These are phyloP conservation scores for Penicillium atrosanguineum DNA, from an alignment of 495 filamentous ascomycete species.

Conservation along the genomic window DNA sequence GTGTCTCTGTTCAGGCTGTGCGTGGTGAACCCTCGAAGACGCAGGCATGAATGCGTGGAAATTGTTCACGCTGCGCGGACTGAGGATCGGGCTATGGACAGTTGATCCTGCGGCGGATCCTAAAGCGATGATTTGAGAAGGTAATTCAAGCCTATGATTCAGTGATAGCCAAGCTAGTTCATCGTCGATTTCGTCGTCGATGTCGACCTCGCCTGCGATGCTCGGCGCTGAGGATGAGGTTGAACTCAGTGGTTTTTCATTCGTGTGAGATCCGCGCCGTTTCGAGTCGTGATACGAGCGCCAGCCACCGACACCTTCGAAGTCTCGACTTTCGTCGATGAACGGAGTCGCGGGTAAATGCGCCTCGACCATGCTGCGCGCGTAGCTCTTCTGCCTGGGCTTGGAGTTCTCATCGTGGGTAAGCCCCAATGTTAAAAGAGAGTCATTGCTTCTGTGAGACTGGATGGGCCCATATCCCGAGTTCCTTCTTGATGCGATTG, in stretches of 20 bases:
- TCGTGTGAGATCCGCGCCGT: conserved; percentile 19
- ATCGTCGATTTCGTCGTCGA: conserved; percentile 25
- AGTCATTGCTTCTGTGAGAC: conserved; percentile 14
- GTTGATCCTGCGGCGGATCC: conserved; percentile 7
- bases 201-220: conserved; percentile 13
- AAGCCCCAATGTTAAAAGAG: conserved; percentile 12
- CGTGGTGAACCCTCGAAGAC: conserved; percentile 1
- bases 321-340: conserved; percentile 60
- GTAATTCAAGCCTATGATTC: conserved; percentile 70
- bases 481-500: conserved; percentile 29
- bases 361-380: conserved; percentile 23
- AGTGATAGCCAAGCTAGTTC: conserved; percentile 69
- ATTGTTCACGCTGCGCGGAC: neutral
- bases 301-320: conserved; percentile 86
- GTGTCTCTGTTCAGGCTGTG: conserved; percentile 13
- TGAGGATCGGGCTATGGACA: conserved; percentile 9
- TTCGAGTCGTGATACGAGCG: conserved; percentile 33
- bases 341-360: conserved; percentile 17
- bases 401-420: conserved; percentile 11
- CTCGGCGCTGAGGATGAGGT: conserved; percentile 37
- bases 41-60: conserved; percentile 6
- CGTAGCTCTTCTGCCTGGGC: conserved; percentile 17
- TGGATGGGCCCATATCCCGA: conserved; percentile 23
- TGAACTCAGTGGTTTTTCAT: conserved; percentile 22
- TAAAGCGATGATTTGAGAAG: conserved; percentile 37